Base-by-base conservation (phyloP, 768 basidiomycete genomes). In the Tulasnella calospora region DNA sequence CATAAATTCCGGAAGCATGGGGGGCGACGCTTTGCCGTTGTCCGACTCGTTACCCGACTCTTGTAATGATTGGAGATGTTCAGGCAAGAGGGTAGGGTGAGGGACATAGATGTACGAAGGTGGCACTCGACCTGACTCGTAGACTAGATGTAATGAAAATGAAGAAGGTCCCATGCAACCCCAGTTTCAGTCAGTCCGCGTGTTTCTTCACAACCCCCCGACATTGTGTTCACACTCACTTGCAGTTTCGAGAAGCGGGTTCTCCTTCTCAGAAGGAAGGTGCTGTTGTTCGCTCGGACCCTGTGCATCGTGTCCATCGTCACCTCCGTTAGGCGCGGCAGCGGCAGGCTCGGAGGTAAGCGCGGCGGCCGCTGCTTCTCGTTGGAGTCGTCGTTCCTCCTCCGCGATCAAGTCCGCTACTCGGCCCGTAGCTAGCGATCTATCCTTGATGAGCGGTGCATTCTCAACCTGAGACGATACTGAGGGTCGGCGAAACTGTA, bases 31-130 rank as follows among this genome's bases (percentile, higher is more conserved):
- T n/a, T 57, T 67, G 17, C 30, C 30, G 61, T 35, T 67, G n/a
- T 8, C 33, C 23, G 51, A 51, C 23, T n/a, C 33, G 61, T 35
- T 27, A 13, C 61, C 61, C 55, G 23, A n/a, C 30, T 67, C 61
- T 67, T 6, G 7, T 67, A 27, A 30, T 67, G 61, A 13, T 67
- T 67, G 61, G 13, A 67, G 33, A 35, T 67, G 61, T 67, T 67
- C 61, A 9, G 61, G 61, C 61, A 67, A 35, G 61, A 67, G 61
- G 61, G 61, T 67, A 19, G 61, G 61, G 61, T 67, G 61, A 67
- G 61, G 61, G 61, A 67, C 61, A 67, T 67, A 67, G 30, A 67
- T 67, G 61, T 67, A 67, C 23, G 61, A 67, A 35, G 61, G 61
- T 6, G 61, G 61, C 19, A 67, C 30, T 67, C 30, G 61, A 17